Conservation (phyloP, 768 basidiomycete genomes). For the Lactifluus pinguis region DNA sequence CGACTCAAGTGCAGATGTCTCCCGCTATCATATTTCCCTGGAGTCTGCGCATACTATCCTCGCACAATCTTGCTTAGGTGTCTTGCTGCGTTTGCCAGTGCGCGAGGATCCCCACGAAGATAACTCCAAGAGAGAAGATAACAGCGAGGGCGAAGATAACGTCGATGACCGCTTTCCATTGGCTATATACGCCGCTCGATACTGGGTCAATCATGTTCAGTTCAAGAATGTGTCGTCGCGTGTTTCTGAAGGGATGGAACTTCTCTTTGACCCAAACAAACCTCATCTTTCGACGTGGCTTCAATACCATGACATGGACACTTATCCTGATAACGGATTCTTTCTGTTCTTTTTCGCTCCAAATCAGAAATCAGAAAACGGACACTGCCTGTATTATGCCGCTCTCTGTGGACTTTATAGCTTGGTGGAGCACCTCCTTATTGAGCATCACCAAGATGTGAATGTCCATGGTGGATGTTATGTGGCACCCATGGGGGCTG, state of each 20-base stretch:
- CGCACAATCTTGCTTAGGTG: neutral
- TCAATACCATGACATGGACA: neutral
- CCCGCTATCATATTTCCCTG: neutral
- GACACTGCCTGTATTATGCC: neutral
- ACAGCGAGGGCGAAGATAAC: too few species aligned
- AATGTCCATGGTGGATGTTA: neutral
- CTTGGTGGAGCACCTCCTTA: neutral
- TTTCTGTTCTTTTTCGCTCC: neutral
- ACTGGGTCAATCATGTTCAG: neutral
- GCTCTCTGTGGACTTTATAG: neutral
- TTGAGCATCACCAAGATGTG: neutral
- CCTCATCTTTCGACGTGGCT: neutral
- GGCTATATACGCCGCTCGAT: neutral
- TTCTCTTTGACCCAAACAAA: neutral
- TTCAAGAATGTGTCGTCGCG: neutral
- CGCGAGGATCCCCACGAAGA: neutral
- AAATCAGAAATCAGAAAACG: neutral
- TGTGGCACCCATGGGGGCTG: neutral
- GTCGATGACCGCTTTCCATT: neutral
- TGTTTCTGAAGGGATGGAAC: neutral
- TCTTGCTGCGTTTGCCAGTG: neutral
- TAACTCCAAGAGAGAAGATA: too few species aligned
- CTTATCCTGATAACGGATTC: too few species aligned
- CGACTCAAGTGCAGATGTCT: neutral
- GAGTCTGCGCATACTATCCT: neutral